Base-by-base conservation (phyloP, 768 basidiomycete genomes). In the Pleurotus djamor region DNA sequence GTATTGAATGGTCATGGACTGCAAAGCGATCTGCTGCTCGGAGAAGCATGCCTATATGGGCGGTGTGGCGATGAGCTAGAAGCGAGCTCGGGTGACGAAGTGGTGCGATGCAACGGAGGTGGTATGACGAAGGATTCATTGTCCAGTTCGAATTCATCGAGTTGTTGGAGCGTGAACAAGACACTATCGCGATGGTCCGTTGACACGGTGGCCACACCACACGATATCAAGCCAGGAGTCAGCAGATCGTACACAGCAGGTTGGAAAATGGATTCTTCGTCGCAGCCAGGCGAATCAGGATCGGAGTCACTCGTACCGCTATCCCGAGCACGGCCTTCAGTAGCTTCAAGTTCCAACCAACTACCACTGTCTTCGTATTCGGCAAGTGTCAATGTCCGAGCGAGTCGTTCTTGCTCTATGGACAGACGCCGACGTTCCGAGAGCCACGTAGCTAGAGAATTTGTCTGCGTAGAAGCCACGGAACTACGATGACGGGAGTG, bases 301-400 rank as follows among this genome's bases (percentile, higher is more conserved):
- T 28, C 21, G 21, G 21, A 28, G 21, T 28, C 21, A 28, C 21
- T 28, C 21, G 21, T 28, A 28, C 21, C 21, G 21, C 21, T 28
- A 28, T 28, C 21, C 21, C 21, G 21, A 43, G 41, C 45, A 47
- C 16, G 45, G 41, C 41, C 38, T 5, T 44, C 38, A 21, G n/a
- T 28, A 32, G 16, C 41, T 43, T 44, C 37, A 32, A 17, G 38
- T n/a, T 43, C 55, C 54, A 73, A 69, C 82, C 82, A 83, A 60
- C 82, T 83, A 2, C 82, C 82, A 55, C 62, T 66, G 37, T 71
- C 68, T 60, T 83, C 82, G 59, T 83, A 82, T 43, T 82, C 76
- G 51, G 75, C 79, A 41, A 82, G 62, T n/a, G 74, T 71, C 69
- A 82, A 76, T 50, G 70, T 69, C 33, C 66, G 65, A 5, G 62